Base-by-base conservation (phyloP, 148 eudicot genomes). In the Limonium bicolor region DNA sequence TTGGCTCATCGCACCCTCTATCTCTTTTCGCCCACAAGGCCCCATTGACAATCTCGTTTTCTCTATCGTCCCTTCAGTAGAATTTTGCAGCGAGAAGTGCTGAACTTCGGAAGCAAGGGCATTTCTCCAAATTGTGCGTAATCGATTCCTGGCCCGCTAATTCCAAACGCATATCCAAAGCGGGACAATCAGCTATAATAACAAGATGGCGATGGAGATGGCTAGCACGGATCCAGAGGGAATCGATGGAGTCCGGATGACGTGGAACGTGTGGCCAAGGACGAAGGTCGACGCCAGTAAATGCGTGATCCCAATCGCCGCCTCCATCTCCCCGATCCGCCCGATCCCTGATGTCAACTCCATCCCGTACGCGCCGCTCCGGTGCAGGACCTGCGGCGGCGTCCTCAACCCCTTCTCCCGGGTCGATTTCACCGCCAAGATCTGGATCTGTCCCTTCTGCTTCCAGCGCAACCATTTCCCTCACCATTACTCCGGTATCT, bases 361-460 rank as follows among this genome's bases (percentile, higher is more conserved):
- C 2, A 66, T 83, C 32, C 90, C 83, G 0, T 88, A 88, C 68
- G 57, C 83, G 0, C 86, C 96, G 0, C 86, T 88, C 2, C 71
- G 92, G 0, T 88, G 96, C 65, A 88, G 77, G 49, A 74, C 83
- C 14, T 88, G 94, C 46, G 19, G 64, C 25, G 43, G 77, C 12
- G 63, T 65, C 9, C 55, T 88, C 21, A 88, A 77, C 63, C 86
- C 92, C 16, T 83, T 40, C 30, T 62, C 69, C 29, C 71, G 73
- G 1, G 92, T 80, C 12, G 94, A 88, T 48, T 83, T 67, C 60
- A 21, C 63, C 1, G 83, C 83, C 28, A 77, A 63, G 27, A 70
- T 83, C 55, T 88, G 94, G 96, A 83, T 83, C 80, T 88, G 92
- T 59, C 80, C 86, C 0, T 83, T 88, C 20, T 83, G 94, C 48